These are phyloP conservation scores for Fusarium nanum DNA, from an alignment of 2,329 filamentous ascomycete genomes.

Conservation along the genomic window DNA sequence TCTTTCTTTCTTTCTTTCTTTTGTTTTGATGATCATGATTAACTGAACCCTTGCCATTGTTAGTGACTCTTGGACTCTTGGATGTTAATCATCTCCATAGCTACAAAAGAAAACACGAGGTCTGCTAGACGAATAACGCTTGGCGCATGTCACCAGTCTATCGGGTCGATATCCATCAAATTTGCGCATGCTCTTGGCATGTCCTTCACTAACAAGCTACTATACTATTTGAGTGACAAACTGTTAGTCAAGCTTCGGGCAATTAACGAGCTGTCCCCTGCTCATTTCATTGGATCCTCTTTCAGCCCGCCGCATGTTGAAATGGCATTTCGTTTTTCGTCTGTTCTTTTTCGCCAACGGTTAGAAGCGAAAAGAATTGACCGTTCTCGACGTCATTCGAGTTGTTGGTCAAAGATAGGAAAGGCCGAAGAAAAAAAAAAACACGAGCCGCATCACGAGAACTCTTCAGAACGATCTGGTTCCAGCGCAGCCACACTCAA, in stretches of 20 bases:
- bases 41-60: background rate
- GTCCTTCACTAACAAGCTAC: conserved; percentile 6
- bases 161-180: conserved; percentile 24
- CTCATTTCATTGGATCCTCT: background rate
- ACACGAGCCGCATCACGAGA: conserved; percentile 38
- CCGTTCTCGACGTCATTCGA: conserved; percentile 22
- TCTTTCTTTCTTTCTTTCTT: background rate
- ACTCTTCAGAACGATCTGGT: background rate
- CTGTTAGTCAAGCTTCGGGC: background rate
- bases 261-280: conserved; percentile 7
- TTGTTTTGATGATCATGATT: background rate
- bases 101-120: conserved; percentile 28
- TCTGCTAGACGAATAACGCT: conserved; percentile 17
- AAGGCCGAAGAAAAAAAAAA: conserved; percentile 1
- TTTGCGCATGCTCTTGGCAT: conserved; percentile 24
- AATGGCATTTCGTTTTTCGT: background rate
- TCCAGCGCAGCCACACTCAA: background rate
- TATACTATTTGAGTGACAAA: background rate
- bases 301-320: conserved; percentile 2
- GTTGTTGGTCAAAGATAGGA: background rate
- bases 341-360: background rate
- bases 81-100: background rate
- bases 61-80: background rate
- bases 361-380: conserved; percentile 4
- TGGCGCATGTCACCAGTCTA: conserved; percentile 31